Evolutionary conservation across 805 yeast genomes (phyloP).

Genomic region (Nakazawaea ernobii): DNA sequence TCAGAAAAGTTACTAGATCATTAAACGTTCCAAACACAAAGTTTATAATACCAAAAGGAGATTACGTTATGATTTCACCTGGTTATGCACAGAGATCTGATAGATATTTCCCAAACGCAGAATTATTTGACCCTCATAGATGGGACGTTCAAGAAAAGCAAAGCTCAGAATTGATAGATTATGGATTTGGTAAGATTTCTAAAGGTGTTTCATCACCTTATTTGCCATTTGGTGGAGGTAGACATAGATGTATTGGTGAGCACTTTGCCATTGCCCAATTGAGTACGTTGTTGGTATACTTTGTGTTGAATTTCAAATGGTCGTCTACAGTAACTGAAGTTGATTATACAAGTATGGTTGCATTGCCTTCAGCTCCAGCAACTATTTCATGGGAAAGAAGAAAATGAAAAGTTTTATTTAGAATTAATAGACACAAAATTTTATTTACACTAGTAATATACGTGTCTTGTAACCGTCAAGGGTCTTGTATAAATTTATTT

Average conservation of each 20-base stretch:
- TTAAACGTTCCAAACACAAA: conserved; percentile 68
- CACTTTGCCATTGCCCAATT: conserved; percentile 94
- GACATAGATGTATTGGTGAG: conserved; percentile 99
- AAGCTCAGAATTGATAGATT: conserved; percentile 56
- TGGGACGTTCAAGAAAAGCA: conserved; percentile 53
- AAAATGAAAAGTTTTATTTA: not conserved
- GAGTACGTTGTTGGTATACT: conserved; percentile 78
- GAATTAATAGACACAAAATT: too few relatives aligned
- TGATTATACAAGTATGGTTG: conserved; percentile 89
- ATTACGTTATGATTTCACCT: conserved; percentile 87
- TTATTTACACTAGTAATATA: too few relatives aligned
- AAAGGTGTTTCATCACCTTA: conserved; percentile 96
- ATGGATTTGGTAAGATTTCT: conserved; percentile 92
- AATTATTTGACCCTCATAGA: conserved; percentile 75
- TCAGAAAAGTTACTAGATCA: conserved; percentile 81
- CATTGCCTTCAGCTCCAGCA: conserved; percentile 80
- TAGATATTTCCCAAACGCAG: conserved; percentile 73
- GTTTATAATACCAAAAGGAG: conserved; percentile 82
- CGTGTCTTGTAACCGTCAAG: too few relatives aligned
- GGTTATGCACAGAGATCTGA: conserved; percentile 82
- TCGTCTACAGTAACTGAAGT: conserved; percentile 57
- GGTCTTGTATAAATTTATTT: too few relatives aligned
- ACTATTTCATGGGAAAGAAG: conserved; percentile 68
- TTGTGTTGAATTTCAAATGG: conserved; percentile 76
- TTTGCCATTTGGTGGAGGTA: conserved; percentile 98